A percentile compares a stretch with the other conserved stretches of the same genome.
Evolutionary conservation across 306 rosid genomes (phyloP).

Genomic region (Carpinus fangiana): DNA sequence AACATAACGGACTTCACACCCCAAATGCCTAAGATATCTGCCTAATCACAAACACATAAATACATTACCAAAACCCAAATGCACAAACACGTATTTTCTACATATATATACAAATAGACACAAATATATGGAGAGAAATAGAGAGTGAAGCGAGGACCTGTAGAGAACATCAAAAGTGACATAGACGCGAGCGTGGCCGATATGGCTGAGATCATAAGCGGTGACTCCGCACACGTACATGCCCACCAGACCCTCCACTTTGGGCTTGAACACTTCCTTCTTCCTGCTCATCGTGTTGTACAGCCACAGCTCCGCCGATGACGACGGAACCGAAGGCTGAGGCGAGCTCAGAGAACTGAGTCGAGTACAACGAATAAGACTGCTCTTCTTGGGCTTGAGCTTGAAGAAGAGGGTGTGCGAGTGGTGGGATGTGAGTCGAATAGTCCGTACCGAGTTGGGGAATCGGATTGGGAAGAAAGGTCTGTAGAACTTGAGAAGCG

Average conservation of each 20-base stretch:
- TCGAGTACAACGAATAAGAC: conserved; percentile 32
- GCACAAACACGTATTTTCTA: background rate
- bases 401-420: conserved; percentile 29
- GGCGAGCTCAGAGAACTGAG: conserved; percentile 39
- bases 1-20: conserved; percentile 73
- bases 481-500: conserved; percentile 58
- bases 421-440: conserved; percentile 27
- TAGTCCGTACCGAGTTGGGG: conserved; percentile 30
- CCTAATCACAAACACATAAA: conserved; percentile 32
- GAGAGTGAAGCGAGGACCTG: conserved; percentile 54
- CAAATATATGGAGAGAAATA: background rate
- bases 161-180: conserved; percentile 88
- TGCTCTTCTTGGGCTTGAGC: background rate
- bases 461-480: conserved; percentile 49
- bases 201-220: conserved; percentile 93
- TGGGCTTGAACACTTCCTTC: conserved; percentile 68
- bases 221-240: conserved; percentile 99
- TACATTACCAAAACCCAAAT: background rate
- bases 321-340: conserved; percentile 37
- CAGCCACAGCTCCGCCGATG: conserved; percentile 60
- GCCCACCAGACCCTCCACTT: conserved; percentile 73
- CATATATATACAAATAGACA: background rate
- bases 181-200: conserved; percentile 97
- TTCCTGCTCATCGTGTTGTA: conserved; percentile 79
- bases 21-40: conserved; percentile 96